Conservation (phyloP, 179 eudicot species). For the Amaranthus tricolor region DNA sequence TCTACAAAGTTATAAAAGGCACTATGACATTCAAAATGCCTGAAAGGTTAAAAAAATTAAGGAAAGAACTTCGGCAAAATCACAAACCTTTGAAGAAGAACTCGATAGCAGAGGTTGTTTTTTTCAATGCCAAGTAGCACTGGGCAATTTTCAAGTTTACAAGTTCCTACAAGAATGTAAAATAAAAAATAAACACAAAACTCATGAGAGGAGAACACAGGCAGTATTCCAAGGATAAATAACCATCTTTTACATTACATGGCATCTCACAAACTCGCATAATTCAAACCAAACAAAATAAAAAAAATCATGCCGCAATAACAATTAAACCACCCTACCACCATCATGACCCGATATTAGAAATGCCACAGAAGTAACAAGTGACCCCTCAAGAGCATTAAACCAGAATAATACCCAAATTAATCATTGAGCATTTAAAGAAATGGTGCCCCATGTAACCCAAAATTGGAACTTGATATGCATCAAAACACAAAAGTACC, state of each 20-base stretch:
- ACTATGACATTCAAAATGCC: not conserved
- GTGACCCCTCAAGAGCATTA: no score
- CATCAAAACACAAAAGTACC: no score
- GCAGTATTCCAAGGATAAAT: not conserved
- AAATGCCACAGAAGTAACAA: no score
- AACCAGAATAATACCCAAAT: no score
- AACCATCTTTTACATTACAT: not conserved
- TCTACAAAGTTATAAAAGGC: not conserved
- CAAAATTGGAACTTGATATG: not conserved
- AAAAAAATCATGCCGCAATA: no score
- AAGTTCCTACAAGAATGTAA: slow-evolving; percentile 44
- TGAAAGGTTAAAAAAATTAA: not conserved
- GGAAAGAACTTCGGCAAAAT: slow-evolving; percentile 3
- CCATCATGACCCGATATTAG: no score
- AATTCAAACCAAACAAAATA: no score
- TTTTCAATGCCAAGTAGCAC: slow-evolving; percentile 50
- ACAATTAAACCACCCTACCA: no score
- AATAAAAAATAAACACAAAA: slow-evolving; percentile 9
- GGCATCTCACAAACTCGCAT: not conserved
- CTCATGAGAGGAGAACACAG: not conserved
- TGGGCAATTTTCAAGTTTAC: slow-evolving; percentile 62
- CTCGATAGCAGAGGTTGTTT: slow-evolving; percentile 53
- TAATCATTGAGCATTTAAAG: no score
- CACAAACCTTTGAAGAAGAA: slow-evolving; percentile 68
- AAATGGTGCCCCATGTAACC: not conserved